Evolutionary conservation across 768 basidiomycete genomes (phyloP).

Genomic region (Boletales sp.): DNA sequence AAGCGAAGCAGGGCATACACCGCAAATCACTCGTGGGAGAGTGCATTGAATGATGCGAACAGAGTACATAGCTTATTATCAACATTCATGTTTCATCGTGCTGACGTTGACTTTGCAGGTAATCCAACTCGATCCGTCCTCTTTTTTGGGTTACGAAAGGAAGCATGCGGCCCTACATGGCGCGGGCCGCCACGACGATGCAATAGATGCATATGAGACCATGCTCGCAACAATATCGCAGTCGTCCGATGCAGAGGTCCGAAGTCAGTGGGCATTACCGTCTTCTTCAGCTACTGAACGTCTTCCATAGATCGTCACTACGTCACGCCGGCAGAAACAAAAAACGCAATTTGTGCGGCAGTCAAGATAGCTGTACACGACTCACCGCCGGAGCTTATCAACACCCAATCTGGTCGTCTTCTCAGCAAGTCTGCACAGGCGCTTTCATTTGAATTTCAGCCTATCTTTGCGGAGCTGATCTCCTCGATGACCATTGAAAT

Average conservation of each 20-base stretch:
- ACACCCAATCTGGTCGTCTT: constrained; percentile 9
- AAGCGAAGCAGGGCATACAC: not conserved
- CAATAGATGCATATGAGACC: not conserved
- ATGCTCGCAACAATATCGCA: constrained; percentile 7
- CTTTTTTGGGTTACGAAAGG: constrained; percentile 8
- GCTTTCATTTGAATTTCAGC: constrained; percentile 1
- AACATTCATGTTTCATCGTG: not conserved
- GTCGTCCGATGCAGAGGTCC: constrained; percentile 1
- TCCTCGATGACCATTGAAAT: constrained; percentile 10
- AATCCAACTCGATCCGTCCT: constrained; percentile 7
- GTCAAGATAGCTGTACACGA: constrained; percentile 1
- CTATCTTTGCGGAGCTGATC: constrained; percentile 6
- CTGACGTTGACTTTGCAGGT: not conserved
- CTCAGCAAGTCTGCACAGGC: constrained; percentile 1
- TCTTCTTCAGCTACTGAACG: not conserved
- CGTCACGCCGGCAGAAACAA: not conserved
- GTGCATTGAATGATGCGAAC: not conserved
- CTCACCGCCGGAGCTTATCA: constrained; percentile 7
- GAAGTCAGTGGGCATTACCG: not conserved
- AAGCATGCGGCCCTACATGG: constrained; percentile 7
- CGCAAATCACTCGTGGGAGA: not conserved
- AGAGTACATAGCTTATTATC: not conserved
- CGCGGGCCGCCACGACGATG: not conserved
- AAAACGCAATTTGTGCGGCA: not conserved
- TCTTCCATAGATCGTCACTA: not conserved